A percentile compares a stretch with the other conserved stretches of the same genome.
These are phyloP conservation scores for Infundibulicybe gibba DNA, from an alignment of 768 basidiomycete species.

Conservation along the genomic window DNA sequence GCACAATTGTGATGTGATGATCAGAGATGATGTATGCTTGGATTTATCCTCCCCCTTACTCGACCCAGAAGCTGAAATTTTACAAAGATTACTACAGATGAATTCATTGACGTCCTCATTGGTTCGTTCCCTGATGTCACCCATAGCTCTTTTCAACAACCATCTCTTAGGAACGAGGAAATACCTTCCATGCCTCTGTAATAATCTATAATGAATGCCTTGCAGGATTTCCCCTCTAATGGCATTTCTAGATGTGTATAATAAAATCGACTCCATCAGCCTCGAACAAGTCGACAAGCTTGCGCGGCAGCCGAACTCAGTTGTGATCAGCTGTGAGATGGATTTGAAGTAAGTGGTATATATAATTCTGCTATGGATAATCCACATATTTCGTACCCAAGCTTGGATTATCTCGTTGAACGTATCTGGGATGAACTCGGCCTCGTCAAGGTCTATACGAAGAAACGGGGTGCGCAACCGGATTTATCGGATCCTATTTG, in stretches of 20 bases:
- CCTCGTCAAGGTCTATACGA: conserved; percentile 92
- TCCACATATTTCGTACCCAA: conserved; percentile 17
- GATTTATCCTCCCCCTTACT: conserved; percentile 3
- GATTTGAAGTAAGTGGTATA: conserved; percentile 67
- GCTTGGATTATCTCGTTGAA: conserved; percentile 71
- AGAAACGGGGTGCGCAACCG: conserved; percentile 93
- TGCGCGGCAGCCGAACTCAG: conserved; percentile 74
- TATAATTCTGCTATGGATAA: conserved; percentile 4
- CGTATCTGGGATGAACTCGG: conserved; percentile 78
- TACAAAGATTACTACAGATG: conserved; percentile 84
- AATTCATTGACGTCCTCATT: conserved; percentile 98
- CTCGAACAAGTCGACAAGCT: conserved; percentile 81
- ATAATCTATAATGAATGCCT: conserved; percentile 18
- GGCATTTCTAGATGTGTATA: conserved; percentile 72
- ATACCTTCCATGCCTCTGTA: conserved; percentile 91
- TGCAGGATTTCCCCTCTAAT: neutral
- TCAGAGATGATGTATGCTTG: conserved; percentile 85
- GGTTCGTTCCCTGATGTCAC: conserved; percentile 37
- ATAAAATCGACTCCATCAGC: conserved; percentile 92
- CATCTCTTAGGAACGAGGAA: conserved; percentile 74
- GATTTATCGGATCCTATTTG: conserved; percentile 91
- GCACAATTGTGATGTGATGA: conserved; percentile 97
- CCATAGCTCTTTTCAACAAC: conserved; percentile 1
- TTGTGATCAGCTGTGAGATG: conserved; percentile 98
- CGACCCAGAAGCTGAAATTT: conserved; percentile 4